phyloP scores from a whole-genome alignment of 306 rosid genomes.

The Carpinus fangiana region DNA sequence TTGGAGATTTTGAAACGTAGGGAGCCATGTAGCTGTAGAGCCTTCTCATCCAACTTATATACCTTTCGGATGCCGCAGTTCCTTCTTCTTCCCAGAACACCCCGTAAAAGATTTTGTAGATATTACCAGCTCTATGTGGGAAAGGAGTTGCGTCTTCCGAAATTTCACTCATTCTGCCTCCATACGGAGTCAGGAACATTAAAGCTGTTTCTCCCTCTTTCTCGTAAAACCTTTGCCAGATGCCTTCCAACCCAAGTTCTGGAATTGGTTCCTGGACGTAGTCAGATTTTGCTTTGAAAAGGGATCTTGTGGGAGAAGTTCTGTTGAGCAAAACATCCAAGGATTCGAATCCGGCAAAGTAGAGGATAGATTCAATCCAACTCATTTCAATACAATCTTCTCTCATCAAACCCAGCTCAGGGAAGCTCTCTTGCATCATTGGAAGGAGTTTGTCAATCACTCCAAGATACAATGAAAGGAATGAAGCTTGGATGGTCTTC shows the following conservation, averaged over 20 bases:
- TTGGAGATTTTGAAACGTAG: slow-evolving; percentile 3
- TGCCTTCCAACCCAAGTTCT: slow-evolving; percentile 14
- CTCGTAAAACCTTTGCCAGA: slow-evolving; percentile 13
- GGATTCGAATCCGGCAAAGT: slow-evolving; percentile 13
- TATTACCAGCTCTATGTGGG: slow-evolving; percentile 27
- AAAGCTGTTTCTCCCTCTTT: slow-evolving; percentile 5
- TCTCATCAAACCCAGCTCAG: slow-evolving; percentile 10
- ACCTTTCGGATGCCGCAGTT: not conserved
- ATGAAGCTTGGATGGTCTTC: slow-evolving; percentile 11
- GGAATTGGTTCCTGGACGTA: slow-evolving; percentile 29
- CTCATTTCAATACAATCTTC: slow-evolving; percentile 25
- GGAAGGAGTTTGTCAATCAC: slow-evolving; percentile 12
- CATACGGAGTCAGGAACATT: slow-evolving; percentile 20
- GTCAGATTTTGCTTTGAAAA: slow-evolving; percentile 36
- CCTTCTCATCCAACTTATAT: slow-evolving; percentile 5
- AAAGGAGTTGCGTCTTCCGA: slow-evolving; percentile 16
- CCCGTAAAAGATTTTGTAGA: slow-evolving; percentile 16
- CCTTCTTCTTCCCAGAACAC: slow-evolving; percentile 25
- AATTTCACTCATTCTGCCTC: slow-evolving; percentile 26
- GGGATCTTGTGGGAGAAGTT: not conserved
- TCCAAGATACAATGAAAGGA: slow-evolving; percentile 32
- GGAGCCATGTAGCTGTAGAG: slow-evolving; percentile 7
- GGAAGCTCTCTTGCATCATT: slow-evolving; percentile 17
- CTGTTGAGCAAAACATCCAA: slow-evolving; percentile 29
- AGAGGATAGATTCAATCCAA: slow-evolving; percentile 28